Evolutionary conservation across 106 monocot species (phyloP), one percentile per base, ranked within the genome.

Genomic region (Phalaenopsis aphrodite): DNA sequence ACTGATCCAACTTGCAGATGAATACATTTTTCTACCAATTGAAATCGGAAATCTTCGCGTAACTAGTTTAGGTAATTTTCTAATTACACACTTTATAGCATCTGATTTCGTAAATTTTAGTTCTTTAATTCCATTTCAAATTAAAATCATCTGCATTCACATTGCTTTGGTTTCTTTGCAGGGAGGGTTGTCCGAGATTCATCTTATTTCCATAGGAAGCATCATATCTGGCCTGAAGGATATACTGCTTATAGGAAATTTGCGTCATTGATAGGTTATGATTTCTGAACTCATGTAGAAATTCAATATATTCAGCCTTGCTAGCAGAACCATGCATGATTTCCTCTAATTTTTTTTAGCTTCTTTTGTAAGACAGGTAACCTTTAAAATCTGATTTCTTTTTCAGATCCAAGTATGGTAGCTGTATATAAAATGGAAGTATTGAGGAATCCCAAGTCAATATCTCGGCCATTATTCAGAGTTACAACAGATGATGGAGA

Each of bases 221-320:
- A 88, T 72, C 83, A 85, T 78, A 90, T 98, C 48, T 98, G 92
- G 90, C 94, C 97, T 71, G 90, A 86, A 91, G 97, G 97, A 45
- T 98, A 98, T 90, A 94, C 91, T 75, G 97, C 94, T 67, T 87
- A 80, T 16, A 87, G 97, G 69, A 94, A 84, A 49, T 98, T 98
- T 83, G 85, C 84, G 56, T 98, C 97, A 75, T 64, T 85, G 48
- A 86, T 85, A 94, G 94, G 97, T 98, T 72, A 86, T 72, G 41
- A 55, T 47, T 72, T 78, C n/a, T 75, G 37, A 5, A 16, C n/a
- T 21, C 18, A 12, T 58, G 41, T 15, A 41, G 47, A 58, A 66
- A 48, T 14, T 56, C 66, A 43, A 67, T 79, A 10, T 55, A 58
- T 18, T n/a, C 11, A 52, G 17, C 57, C 38, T 46, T 83, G 19